Conservation (phyloP, 805 yeast genomes). For the Cyberlindnera bimundalis region DNA sequence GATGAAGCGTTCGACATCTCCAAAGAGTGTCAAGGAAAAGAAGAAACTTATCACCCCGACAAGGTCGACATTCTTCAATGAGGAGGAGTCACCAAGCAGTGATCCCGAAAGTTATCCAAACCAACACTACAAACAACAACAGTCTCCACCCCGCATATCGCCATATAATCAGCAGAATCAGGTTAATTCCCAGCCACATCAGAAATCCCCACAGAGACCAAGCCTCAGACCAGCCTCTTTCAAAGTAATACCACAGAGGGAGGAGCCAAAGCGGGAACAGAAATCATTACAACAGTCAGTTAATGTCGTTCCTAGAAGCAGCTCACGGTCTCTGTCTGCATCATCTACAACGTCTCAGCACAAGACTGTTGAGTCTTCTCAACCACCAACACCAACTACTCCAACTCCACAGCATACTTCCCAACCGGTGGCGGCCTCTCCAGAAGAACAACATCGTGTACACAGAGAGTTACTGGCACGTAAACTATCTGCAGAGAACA, state of each 20-base stretch:
- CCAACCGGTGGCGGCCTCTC: not conserved
- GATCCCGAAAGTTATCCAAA: not conserved
- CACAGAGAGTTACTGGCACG: slow-evolving; percentile 20
- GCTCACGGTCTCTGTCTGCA: not conserved
- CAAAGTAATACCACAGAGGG: slow-evolving; percentile 9
- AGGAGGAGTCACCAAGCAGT: slow-evolving; percentile 13
- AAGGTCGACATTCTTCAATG: slow-evolving; percentile 8
- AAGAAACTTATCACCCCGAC: slow-evolving; percentile 9
- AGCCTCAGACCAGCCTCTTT: slow-evolving; percentile 13
- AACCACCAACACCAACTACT: too few relatives aligned
- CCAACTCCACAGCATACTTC: too few relatives aligned
- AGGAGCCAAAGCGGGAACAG: slow-evolving; percentile 7
- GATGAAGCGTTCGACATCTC: slow-evolving; percentile 25
- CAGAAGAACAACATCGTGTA: slow-evolving; percentile 21
- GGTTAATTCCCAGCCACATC: slow-evolving; percentile 1
- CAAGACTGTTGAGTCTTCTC: not conserved
- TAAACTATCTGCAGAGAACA: slow-evolving; percentile 33
- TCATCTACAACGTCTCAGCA: not conserved
- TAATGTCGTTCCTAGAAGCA: slow-evolving; percentile 13
- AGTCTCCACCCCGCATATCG: not conserved
- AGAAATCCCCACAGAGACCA: slow-evolving; percentile 21
- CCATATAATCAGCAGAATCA: not conserved
- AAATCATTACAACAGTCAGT: slow-evolving; percentile 21
- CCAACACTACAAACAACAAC: slow-evolving; percentile 1
- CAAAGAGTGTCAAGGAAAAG: slow-evolving; percentile 16